These are phyloP conservation scores for Schwanniomyces yamadae DNA, from an alignment of 805 yeast genomes.

Conservation along the genomic window DNA sequence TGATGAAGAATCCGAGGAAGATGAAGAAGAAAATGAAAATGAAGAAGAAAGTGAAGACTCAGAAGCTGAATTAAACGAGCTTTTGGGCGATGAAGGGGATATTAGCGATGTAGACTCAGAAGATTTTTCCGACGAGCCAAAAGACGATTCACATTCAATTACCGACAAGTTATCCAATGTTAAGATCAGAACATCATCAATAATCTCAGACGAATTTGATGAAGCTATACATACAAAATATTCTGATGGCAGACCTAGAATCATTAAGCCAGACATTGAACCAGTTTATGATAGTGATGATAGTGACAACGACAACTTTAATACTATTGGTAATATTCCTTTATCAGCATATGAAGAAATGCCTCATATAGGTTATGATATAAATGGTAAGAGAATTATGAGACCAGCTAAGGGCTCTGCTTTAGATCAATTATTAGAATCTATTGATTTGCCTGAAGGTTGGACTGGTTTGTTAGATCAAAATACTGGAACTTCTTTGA, in stretches of 20 bases:
- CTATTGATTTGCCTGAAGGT: conserved; percentile 94
- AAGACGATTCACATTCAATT: conserved; percentile 48
- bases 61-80: conserved; percentile 54
- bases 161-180: conserved; percentile 56
- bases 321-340: conserved; percentile 94
- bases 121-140: conserved; percentile 54
- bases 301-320: conserved; percentile 72
- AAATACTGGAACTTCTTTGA: conserved; percentile 80
- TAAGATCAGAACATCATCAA: conserved; percentile 48
- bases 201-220: conserved; percentile 33
- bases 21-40: conserved; percentile 14
- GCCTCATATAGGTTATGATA: conserved; percentile 96
- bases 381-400: conserved; percentile 97
- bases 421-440: conserved; percentile 81
- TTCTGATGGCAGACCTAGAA: conserved; percentile 79
- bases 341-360: conserved; percentile 90
- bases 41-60: conserved; percentile 17
- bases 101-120: conserved; percentile 40
- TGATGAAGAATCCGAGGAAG: conserved; percentile 20
- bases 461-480: conserved; percentile 97
- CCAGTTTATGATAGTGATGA: conserved; percentile 97
- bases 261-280: conserved; percentile 83
- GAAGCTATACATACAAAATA: conserved; percentile 45
- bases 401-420: conserved; percentile 98
- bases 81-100: conserved; percentile 57